Percentiles rank a stretch among this genome's conserved stretches.
Conservation (phyloP, 495 filamentous ascomycete species). For the Tirmania nivea region DNA sequence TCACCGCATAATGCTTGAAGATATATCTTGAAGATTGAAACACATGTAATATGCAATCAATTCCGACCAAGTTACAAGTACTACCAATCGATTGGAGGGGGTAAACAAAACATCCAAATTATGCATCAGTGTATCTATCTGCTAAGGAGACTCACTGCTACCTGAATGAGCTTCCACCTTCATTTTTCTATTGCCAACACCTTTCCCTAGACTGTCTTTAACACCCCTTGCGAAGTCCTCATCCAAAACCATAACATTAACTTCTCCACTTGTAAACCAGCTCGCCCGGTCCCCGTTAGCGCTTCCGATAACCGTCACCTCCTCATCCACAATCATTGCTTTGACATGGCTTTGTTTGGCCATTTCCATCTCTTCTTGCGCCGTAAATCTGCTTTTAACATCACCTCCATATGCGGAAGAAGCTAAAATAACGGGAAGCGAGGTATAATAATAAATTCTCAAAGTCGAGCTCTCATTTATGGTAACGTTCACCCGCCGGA, state of each 20-base stretch:
- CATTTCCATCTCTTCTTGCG: constrained; percentile 9
- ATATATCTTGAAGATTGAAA: too few species aligned
- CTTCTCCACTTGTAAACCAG: constrained; percentile 57
- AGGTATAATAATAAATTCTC: constrained; percentile 13
- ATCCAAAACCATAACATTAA: constrained; percentile 43
- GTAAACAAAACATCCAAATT: too few species aligned
- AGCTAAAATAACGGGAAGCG: constrained; percentile 1
- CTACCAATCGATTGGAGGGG: too few species aligned
- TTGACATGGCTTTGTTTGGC: constrained; percentile 54
- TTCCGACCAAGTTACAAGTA: too few species aligned
- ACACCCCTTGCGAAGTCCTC: constrained; percentile 25
- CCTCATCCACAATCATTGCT: constrained; percentile 37
- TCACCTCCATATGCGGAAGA: constrained; percentile 2
- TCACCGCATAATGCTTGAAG: too few species aligned
- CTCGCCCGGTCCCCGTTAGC: constrained; percentile 58
- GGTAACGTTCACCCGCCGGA: constrained; percentile 12
- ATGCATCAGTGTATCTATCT: too few species aligned
- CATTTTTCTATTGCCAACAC: constrained; percentile 25
- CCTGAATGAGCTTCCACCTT: constrained; percentile 1
- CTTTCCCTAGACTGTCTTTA: constrained; percentile 23
- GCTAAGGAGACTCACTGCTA: too few species aligned
- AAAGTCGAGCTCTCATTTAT: neutral
- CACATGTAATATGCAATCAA: too few species aligned
- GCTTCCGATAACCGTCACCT: constrained; percentile 41
- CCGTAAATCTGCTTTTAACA: neutral